phyloP scores from a whole-genome alignment of 1,284 basidiomycete genomes.

The Moesziomyces sp. region DNA sequence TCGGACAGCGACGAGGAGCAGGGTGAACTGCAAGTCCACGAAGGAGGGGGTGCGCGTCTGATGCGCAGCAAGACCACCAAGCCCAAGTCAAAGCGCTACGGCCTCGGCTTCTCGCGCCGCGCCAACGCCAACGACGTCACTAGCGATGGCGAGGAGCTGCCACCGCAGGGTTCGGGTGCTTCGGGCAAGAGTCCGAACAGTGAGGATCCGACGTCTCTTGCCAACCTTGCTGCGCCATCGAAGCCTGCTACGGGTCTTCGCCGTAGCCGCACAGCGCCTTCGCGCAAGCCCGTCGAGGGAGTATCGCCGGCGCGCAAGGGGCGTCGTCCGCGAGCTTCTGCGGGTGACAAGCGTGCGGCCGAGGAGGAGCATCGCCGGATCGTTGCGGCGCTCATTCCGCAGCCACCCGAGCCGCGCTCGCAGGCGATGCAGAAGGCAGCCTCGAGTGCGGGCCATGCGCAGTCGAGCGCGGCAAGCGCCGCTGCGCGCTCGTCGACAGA shows the following conservation, averaged over 20 bases:
- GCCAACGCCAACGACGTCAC: constrained; percentile 12
- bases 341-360: constrained; percentile 37
- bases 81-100: constrained; percentile 27
- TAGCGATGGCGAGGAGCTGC: constrained; percentile 28
- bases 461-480: constrained; percentile 9
- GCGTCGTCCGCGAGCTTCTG: constrained; percentile 42
- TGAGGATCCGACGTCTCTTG: constrained; percentile 4
- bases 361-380: constrained; percentile 42
- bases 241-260: constrained; percentile 38
- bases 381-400: constrained; percentile 43
- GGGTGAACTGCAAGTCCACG: constrained; percentile 59
- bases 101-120: constrained; percentile 19
- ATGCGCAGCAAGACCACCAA: constrained; percentile 49
- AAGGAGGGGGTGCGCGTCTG: constrained; percentile 62
- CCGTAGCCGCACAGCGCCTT: constrained; percentile 43
- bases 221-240: not conserved
- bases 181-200: constrained; percentile 21
- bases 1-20: constrained; percentile 67
- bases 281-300: constrained; percentile 37
- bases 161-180: constrained; percentile 13
- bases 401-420: constrained; percentile 34
- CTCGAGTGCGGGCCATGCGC: constrained; percentile 24
- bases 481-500: constrained; percentile 14
- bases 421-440: constrained; percentile 38
- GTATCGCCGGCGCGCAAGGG: constrained; percentile 29